Percentiles rank a stretch among this genome's conserved stretches.
These are phyloP conservation scores for Xylaria venustula DNA, from an alignment of 495 filamentous ascomycete genomes.

Conservation along the genomic window DNA sequence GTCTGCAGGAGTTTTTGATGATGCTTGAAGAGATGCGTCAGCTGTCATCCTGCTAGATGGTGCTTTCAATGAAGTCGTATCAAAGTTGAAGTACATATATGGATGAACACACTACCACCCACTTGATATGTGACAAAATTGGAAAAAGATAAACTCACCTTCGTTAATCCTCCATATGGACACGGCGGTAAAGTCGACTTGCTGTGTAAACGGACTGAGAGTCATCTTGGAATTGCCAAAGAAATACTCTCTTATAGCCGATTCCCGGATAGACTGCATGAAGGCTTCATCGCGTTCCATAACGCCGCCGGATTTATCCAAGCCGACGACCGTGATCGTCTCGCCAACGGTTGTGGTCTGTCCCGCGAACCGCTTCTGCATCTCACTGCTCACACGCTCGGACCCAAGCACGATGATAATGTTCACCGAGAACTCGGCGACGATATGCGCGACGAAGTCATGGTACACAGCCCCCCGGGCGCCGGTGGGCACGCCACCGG, in stretches of 20 bases:
- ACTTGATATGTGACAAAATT: neutral
- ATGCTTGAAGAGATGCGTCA: constrained; percentile 4
- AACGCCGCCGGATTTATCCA: constrained; percentile 86
- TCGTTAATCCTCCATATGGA: constrained; percentile 64
- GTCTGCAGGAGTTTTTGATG: constrained; percentile 12
- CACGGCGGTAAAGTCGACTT: constrained; percentile 69
- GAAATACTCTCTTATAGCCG: constrained; percentile 86
- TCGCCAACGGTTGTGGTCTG: constrained; percentile 61
- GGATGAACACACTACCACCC: no score
- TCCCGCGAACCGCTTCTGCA: constrained; percentile 68
- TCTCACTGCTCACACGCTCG: constrained; percentile 73
- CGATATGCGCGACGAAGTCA: constrained; percentile 73
- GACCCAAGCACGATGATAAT: constrained; percentile 82
- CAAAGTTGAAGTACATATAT: no score
- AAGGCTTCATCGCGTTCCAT: constrained; percentile 76
- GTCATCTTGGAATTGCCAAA: constrained; percentile 77
- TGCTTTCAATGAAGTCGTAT: no score
- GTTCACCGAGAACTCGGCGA: constrained; percentile 84
- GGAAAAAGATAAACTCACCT: constrained; percentile 32
- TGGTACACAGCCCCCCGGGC: constrained; percentile 54
- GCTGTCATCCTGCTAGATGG: neutral
- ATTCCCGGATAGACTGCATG: constrained; percentile 66
- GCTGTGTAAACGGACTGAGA: constrained; percentile 80
- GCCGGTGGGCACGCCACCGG: constrained; percentile 60
- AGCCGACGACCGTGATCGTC: constrained; percentile 67